These are phyloP conservation scores for Ulota crispa DNA, from an alignment of 225 moss, liverwort and hornwort genomes.

Conservation along the genomic window DNA sequence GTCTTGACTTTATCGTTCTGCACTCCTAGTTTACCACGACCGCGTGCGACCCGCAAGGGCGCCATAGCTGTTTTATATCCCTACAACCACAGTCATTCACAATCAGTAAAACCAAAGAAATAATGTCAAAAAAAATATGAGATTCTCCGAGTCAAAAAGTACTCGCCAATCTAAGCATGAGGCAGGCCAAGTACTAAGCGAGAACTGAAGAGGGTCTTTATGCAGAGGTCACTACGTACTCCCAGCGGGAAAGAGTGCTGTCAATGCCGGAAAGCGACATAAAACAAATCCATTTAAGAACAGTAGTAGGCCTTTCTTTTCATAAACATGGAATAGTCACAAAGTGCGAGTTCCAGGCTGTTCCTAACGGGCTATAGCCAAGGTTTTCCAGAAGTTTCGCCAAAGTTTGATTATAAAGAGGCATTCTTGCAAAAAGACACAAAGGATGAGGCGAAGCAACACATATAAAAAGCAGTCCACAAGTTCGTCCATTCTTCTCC, in stretches of 20 bases:
- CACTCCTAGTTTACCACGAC: constrained; percentile 20
- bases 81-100: constrained; percentile 8
- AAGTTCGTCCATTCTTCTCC: not conserved
- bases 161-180: not conserved
- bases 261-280: not conserved
- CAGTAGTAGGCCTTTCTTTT: not conserved
- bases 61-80: constrained; percentile 31
- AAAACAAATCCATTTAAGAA: not conserved
- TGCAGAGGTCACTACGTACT: not conserved
- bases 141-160: not conserved
- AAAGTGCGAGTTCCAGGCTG: not conserved
- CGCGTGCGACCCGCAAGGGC: constrained; percentile 23
- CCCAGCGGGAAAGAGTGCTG: not conserved
- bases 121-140: not conserved
- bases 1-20: constrained; percentile 34
- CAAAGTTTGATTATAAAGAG: not conserved
- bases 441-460: not conserved
- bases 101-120: constrained; percentile 4
- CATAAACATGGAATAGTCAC: not conserved
- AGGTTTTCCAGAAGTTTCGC: not conserved
- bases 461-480: not conserved
- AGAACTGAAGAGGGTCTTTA: constrained; percentile 1
- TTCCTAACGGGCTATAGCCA: not conserved
- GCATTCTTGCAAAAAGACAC: not conserved
- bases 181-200: not conserved